These are phyloP conservation scores for Fusarium buharicum DNA, from an alignment of 2,329 filamentous ascomycete genomes.

Conservation along the genomic window DNA sequence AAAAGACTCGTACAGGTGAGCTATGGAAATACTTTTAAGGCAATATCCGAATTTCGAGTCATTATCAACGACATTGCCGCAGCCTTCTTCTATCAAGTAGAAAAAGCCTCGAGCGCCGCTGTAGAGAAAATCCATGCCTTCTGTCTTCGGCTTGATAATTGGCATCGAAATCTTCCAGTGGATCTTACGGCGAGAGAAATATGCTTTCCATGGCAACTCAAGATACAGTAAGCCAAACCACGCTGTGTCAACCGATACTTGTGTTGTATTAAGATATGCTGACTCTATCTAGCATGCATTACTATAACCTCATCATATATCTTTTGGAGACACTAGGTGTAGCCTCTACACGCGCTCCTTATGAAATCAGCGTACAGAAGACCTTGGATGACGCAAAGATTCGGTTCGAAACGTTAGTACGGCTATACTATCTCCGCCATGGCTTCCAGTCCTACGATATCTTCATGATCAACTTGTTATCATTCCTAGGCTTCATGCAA, in stretches of 20 bases:
- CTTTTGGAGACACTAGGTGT: neutral
- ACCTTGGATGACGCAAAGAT: neutral
- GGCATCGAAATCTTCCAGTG: neutral
- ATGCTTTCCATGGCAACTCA: constrained; percentile 3
- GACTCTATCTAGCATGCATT: neutral
- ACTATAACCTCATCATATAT: neutral
- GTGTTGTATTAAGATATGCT: neutral
- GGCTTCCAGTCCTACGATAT: neutral
- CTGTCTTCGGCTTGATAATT: neutral
- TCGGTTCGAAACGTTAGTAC: neutral
- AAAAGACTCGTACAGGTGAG: neutral
- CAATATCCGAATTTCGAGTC: neutral
- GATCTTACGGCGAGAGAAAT: neutral
- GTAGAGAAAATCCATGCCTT: neutral
- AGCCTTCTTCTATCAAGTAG: neutral
- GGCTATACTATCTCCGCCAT: neutral
- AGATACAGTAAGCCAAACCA: neutral
- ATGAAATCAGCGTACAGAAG: neutral
- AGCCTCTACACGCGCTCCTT: neutral
- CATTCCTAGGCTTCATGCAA: neutral
- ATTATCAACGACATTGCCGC: neutral
- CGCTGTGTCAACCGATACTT: neutral
- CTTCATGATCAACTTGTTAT: neutral
- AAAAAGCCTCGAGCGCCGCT: fast-evolving
- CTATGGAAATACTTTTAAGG: neutral